Evolutionary conservation across 805 yeast species (phyloP).

Genomic region (Jamesozyma piceae): DNA sequence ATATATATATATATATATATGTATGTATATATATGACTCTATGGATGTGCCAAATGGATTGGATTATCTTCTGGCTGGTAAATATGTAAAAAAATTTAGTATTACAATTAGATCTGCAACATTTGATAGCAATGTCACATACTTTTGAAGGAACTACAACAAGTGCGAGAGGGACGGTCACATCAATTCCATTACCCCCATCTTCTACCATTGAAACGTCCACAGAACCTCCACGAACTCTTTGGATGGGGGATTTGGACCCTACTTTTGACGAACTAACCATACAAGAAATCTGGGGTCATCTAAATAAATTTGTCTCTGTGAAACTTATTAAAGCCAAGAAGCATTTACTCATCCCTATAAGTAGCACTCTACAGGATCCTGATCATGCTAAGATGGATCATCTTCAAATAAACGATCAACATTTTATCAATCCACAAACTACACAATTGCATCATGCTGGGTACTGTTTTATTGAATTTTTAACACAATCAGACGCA

Average conservation of each 20-base stretch:
- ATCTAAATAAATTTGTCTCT: slow-evolving; percentile 44
- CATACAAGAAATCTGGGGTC: slow-evolving; percentile 50
- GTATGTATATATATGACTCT: too few relatives aligned
- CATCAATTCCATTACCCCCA: slow-evolving; percentile 43
- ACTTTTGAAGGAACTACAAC: not conserved
- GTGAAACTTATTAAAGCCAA: slow-evolving; percentile 58
- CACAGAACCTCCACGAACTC: slow-evolving; percentile 50
- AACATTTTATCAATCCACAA: slow-evolving; percentile 27
- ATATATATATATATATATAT: too few relatives aligned
- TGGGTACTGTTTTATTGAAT: slow-evolving; percentile 76
- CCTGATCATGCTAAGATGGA: not conserved
- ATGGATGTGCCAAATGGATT: too few relatives aligned
- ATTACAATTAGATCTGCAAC: too few relatives aligned
- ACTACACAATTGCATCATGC: slow-evolving; percentile 34
- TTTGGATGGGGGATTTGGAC: slow-evolving; percentile 86
- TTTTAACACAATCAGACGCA: slow-evolving; percentile 59
- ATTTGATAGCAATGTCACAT: too few relatives aligned
- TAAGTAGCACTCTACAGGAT: slow-evolving; percentile 9
- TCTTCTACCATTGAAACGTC: slow-evolving; percentile 40
- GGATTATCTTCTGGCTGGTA: too few relatives aligned
- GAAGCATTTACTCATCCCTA: slow-evolving; percentile 29
- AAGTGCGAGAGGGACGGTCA: not conserved
- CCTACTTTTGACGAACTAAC: slow-evolving; percentile 67
- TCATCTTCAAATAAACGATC: slow-evolving; percentile 24
- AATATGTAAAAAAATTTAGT: too few relatives aligned